Conservation (phyloP, 768 basidiomycete species). For the Terana coerulea region DNA sequence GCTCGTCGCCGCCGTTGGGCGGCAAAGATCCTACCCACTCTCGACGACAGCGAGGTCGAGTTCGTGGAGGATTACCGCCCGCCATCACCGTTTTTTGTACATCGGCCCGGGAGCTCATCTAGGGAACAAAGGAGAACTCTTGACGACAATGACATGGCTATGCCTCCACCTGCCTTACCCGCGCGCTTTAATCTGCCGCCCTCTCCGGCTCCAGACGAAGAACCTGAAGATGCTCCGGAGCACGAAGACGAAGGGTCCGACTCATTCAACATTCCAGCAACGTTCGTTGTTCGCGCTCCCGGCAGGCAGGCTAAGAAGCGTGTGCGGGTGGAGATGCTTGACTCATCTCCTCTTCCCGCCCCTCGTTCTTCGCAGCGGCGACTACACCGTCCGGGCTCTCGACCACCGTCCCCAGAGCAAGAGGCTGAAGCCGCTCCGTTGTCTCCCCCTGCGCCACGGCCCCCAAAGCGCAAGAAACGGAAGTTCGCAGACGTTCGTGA, state of each 20-base stretch:
- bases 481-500: conserved; percentile 27
- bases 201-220: conserved; percentile 16
- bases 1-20: conserved; percentile 40
- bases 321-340: conserved; percentile 13
- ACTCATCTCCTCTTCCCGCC: conserved; percentile 30
- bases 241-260: background rate
- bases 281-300: conserved; percentile 44
- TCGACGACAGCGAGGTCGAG: background rate
- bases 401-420: conserved; percentile 1
- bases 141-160: conserved; percentile 12
- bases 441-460: conserved; percentile 10
- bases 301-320: conserved; percentile 29
- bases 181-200: conserved; percentile 21
- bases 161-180: conserved; percentile 36
- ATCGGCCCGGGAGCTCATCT: background rate
- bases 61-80: background rate
- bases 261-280: conserved; percentile 29
- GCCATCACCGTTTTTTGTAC: background rate
- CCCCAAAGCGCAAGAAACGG: conserved; percentile 23
- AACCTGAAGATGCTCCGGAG: conserved; percentile 11
- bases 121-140: background rate
- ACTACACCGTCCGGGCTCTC: conserved; percentile 16
- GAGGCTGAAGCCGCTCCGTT: no score
- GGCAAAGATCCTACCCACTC: background rate
- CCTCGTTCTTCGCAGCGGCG: conserved; percentile 31